Evolutionary conservation across 1,139 yeast species (phyloP).

Genomic region (Blastobotrys elegans): DNA sequence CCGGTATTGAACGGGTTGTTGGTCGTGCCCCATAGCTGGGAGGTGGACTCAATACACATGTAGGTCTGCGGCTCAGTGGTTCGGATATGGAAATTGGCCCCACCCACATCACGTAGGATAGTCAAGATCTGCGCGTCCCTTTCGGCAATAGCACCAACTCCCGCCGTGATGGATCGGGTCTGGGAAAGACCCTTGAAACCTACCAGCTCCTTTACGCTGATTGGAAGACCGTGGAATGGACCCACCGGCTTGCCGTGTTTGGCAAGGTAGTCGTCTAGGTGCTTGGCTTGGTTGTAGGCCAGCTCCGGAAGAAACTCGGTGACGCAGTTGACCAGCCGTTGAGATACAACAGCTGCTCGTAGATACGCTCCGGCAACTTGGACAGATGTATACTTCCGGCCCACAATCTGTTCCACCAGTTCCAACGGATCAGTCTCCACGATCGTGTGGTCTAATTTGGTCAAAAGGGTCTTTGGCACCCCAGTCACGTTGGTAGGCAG

Average conservation of each 20-base stretch:
- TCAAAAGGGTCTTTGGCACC: slow-evolving; percentile 24
- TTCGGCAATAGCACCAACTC: slow-evolving; percentile 28
- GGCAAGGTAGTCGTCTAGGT: slow-evolving; percentile 36
- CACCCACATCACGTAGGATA: slow-evolving; percentile 45
- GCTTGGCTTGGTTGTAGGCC: slow-evolving; percentile 35
- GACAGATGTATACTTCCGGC: slow-evolving; percentile 39
- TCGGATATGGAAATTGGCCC: slow-evolving; percentile 53
- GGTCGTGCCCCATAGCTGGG: slow-evolving; percentile 47
- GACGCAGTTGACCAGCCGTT: slow-evolving; percentile 43
- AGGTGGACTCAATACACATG: slow-evolving; percentile 47
- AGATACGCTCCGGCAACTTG: slow-evolving; percentile 49
- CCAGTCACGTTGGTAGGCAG: slow-evolving; percentile 29
- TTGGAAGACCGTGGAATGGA: slow-evolving; percentile 49
- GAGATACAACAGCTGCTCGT: slow-evolving; percentile 54
- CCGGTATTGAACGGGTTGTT: slow-evolving; percentile 43
- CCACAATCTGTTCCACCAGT: slow-evolving; percentile 38
- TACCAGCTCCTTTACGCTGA: slow-evolving; percentile 48
- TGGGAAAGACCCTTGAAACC: slow-evolving; percentile 42
- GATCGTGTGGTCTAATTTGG: slow-evolving; percentile 26
- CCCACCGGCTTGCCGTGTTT: slow-evolving; percentile 39
- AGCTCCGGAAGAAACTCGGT: slow-evolving; percentile 30
- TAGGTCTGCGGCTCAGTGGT: slow-evolving; percentile 58
- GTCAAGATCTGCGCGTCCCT: slow-evolving; percentile 37
- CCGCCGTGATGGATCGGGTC: slow-evolving; percentile 40
- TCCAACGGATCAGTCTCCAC: slow-evolving; percentile 30